Percentiles rank a stretch among this genome's conserved stretches.
phyloP scores from a whole-genome alignment of 768 basidiomycete genomes.

The Chiua virens region DNA sequence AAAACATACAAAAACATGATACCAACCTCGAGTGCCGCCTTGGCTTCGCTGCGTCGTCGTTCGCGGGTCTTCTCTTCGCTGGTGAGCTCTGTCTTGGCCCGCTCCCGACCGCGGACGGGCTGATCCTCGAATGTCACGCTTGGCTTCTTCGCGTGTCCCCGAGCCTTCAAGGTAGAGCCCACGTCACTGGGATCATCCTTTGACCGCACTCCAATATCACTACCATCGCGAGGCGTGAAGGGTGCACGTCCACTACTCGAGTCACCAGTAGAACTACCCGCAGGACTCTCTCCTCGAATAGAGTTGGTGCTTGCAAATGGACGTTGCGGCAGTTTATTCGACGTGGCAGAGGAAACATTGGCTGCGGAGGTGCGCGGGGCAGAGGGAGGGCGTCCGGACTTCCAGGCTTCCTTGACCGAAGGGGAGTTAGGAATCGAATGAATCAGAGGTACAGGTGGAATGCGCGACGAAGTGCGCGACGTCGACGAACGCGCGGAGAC shows the following conservation, averaged over 20 bases:
- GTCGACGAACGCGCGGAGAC: slow-evolving; percentile 21
- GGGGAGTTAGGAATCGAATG: slow-evolving; percentile 33
- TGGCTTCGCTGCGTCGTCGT: slow-evolving; percentile 78
- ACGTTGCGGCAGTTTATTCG: slow-evolving; percentile 36
- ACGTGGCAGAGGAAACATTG: slow-evolving; percentile 6
- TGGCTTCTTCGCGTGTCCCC: slow-evolving; percentile 47
- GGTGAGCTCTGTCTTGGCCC: slow-evolving; percentile 29
- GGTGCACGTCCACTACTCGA: slow-evolving; percentile 78
- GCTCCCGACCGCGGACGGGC: slow-evolving; percentile 30
- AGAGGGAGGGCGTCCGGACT: slow-evolving; percentile 10
- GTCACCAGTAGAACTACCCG: slow-evolving; percentile 77
- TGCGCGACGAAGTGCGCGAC: slow-evolving; percentile 25
- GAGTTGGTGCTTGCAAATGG: slow-evolving; percentile 53
- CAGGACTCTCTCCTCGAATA: slow-evolving; percentile 61
- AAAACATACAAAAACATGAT: not conserved
- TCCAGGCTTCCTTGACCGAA: slow-evolving; percentile 26
- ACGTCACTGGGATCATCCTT: slow-evolving; percentile 22
- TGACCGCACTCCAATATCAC: slow-evolving; percentile 45
- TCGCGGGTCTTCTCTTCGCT: slow-evolving; percentile 64
- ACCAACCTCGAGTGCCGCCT: slow-evolving; percentile 80
- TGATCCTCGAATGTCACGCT: slow-evolving; percentile 73
- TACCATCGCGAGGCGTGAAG: slow-evolving; percentile 76
- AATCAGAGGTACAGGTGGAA: slow-evolving; percentile 32
- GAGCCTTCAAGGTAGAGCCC: slow-evolving; percentile 29
- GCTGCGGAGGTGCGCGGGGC: slow-evolving; percentile 7